Evolutionary conservation across 306 rosid genomes (phyloP), one percentile per base, ranked within the genome.

Genomic region (Argentina anserina): DNA sequence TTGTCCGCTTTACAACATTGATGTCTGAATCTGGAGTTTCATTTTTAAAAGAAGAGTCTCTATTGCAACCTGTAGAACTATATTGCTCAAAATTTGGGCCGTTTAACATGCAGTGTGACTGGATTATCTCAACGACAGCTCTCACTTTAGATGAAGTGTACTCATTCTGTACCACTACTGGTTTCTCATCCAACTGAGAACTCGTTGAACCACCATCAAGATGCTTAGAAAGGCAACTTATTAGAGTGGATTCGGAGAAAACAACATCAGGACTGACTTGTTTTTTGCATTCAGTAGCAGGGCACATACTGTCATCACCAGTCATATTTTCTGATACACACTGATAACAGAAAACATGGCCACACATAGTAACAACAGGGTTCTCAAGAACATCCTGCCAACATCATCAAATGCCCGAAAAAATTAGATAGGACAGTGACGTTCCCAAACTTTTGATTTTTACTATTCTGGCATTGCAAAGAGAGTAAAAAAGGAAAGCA

Each of bases 261-360:
- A 90, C 86, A 47, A 85, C 74, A 70, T 90, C 97, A 10, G 85
- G 81, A 42, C 88, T 82, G 66, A 94, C 66, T 84, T 73, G 88
- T 79, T 84, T 87, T 75, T 88, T 91, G 75, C 99, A 94, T 75
- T 69, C 86, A 60, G 21, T 55, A 55, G 87, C 96, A 23, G 97
- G 97, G 79, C 99, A 94, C 65, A 37, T 84, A 79, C 82, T 89
- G 43, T 94, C 96, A 76, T 90, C 96, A 21, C 93, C 89, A 0
- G 91, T 87, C 93, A 91, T 65, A 84, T 72, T 76, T 50, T 94
- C 99, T 29, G 95, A 88, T 45, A 94, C 89, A 71, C 99, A 94
- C 73, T 91, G 93, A 80, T 85, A 87, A 85, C 99, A 94, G 88
- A 90, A 91, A 76, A 91, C 95, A 84, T 94, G 99, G 71, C 96